Base-by-base conservation (phyloP, 2,329 filamentous ascomycete species). In the Albophoma yamanashiensis region DNA sequence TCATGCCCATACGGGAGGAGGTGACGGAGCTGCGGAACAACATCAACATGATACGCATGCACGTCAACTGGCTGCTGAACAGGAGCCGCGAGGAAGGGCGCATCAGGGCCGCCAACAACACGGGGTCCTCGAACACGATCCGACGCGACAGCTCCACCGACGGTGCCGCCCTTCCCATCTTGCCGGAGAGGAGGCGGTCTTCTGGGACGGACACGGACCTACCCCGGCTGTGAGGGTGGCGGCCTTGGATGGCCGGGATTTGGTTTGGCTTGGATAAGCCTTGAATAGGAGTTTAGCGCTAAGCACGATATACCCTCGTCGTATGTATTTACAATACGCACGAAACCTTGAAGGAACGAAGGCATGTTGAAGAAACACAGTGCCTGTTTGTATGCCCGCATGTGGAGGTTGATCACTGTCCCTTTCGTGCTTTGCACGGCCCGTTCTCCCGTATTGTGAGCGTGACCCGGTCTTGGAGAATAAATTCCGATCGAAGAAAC, bases 1-100 rank as follows among this genome's bases (percentile, higher is more conserved):
- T 83, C 6, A 78, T 84, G 66, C 82, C 81, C 9, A 79, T 87
- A 62, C 82, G 84, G 60, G 83, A 87, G 61, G 82, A 86, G 69
- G 77, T 87, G n/a, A 78, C 80, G 4, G 84, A 87, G 68, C 73
- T 84, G 50, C 75, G 79, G 52, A 83, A 79, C 70, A 83, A 79
- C 64, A 74, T 83, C 62, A 82, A 82, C 57, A 80, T 83, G 65
- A 76, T 85, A 52, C 78, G 79, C 59, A 84, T 84, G 81, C 81
- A 85, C 63, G 79, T 84, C 53, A 79, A 80, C 60, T 84, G 81
- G 81, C 74, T 84, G 36, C 77, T 84, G 69, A 82, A 81, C 62
- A 75, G 78, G 62, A 78, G 78, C 61, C 71, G 79, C 12, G 78
- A 81, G 63, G 79, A 81, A 65, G 76, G 73, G 0, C 72, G 75